These are phyloP conservation scores for Kalmusia sp. DNA, from an alignment of 2,329 filamentous ascomycete genomes.

Conservation along the genomic window DNA sequence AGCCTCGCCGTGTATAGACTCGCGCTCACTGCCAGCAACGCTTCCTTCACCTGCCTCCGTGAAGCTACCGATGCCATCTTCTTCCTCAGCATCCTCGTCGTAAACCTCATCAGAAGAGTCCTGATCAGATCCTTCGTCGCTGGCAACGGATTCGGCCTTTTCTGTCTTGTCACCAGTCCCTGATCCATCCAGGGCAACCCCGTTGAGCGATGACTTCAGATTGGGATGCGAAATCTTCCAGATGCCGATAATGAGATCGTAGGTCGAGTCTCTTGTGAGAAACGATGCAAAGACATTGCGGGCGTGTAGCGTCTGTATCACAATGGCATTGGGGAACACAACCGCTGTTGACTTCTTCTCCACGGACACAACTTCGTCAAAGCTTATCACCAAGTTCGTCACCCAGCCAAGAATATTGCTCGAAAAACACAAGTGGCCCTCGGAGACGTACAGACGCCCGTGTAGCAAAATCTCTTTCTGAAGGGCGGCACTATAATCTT, in stretches of 20 bases:
- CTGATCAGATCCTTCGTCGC: slow-evolving; percentile 58
- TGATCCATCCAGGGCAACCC: slow-evolving; percentile 76
- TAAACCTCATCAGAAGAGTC: slow-evolving; percentile 80
- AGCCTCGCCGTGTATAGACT: slow-evolving; percentile 60
- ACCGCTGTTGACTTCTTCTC: slow-evolving; percentile 97
- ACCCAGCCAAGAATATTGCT: slow-evolving; percentile 99
- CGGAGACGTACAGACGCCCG: slow-evolving; percentile 92
- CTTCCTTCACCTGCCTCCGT: slow-evolving; percentile 63
- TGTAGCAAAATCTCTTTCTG: slow-evolving; percentile 96
- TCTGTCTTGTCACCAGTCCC: slow-evolving; percentile 90
- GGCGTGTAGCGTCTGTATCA: slow-evolving; percentile 93
- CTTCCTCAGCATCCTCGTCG: slow-evolving; percentile 79
- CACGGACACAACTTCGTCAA: slow-evolving; percentile 95
- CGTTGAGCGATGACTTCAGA: slow-evolving; percentile 88
- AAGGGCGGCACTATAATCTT: slow-evolving; percentile 96
- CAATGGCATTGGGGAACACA: slow-evolving; percentile 95
- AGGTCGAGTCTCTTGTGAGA: slow-evolving; percentile 91
- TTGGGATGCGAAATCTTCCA: slow-evolving; percentile 97
- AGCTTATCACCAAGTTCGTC: slow-evolving; percentile 96
- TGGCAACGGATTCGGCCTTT: slow-evolving; percentile 70
- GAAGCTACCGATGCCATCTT: slow-evolving; percentile 71
- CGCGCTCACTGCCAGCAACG: slow-evolving; percentile 60
- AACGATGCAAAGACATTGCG: slow-evolving; percentile 97
- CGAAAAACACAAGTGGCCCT: slow-evolving; percentile 97
- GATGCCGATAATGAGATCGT: slow-evolving; percentile 95